Base-by-base conservation (phyloP, 2,329 filamentous ascomycete species). In the Akanthomyces uredinophilus region DNA sequence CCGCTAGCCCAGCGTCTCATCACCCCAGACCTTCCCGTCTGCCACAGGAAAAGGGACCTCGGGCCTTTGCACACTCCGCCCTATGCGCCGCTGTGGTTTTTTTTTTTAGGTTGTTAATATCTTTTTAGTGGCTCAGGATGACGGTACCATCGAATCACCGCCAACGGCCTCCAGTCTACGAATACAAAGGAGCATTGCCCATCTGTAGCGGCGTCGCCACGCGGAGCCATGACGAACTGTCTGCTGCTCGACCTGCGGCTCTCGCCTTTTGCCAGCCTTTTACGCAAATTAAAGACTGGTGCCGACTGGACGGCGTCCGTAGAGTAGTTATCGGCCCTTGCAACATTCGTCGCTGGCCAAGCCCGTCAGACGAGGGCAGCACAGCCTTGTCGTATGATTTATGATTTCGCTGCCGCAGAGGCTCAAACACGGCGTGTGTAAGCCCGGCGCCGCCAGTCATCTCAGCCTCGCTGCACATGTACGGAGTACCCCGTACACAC, bases 401-500 rank as follows among this genome's bases (percentile, higher is more conserved):
- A 35, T 10, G 32, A 35, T 35, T 35, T 35, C 32, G 32, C 32
- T 35, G 32, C 32, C 8, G 16, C 13, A 39, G 14, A 39, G 37
- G 37, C 37, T 39, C 37, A 39, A 16, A 39, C 37, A 60, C 27
- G 57, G 47, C 37, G 22, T 18, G 35, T 49, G 49, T 27, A 60
- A 52, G 49, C 32, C 20, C 10, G 13, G 20, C 39, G 57, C 47
- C 39, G 57, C 47, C 57, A 6, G 39, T 60, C 57, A 60, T 53
- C 47, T 52, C 57, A 60, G 57, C 57, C 57, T 60, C 57, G 39
- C 18, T 35, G 10, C 32, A 35, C 11, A 35, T 35, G 32, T 35
- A 35, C n/a, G n/a, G n/a, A n/a, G n/a, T n/a, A n/a, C n/a, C n/a
- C n/a, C n/a, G n/a, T n/a, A n/a, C n/a, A n/a, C 32, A 8, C 10